Conservation (phyloP, 2,329 filamentous ascomycete genomes). For the Aspergillus japonicus region DNA sequence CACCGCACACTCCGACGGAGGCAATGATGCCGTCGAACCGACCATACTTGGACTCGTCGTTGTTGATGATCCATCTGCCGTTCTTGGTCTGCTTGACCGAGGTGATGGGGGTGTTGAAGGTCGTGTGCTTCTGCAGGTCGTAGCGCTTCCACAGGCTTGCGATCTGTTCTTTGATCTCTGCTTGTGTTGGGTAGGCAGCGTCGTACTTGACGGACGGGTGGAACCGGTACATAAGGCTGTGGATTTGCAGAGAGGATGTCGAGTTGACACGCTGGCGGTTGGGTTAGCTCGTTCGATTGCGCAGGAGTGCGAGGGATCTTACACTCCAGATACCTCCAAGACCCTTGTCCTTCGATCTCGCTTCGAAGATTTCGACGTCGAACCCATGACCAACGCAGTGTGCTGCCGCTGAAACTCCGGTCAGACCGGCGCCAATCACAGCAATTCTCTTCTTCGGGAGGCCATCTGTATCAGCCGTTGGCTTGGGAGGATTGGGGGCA, state of each 20-base stretch:
- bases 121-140: conserved; percentile 66
- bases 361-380: conserved; percentile 76
- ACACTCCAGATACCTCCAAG: conserved; percentile 81
- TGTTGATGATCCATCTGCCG: conserved; percentile 76
- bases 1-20: conserved; percentile 77
- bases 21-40: conserved; percentile 76
- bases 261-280: conserved; percentile 68
- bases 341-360: conserved; percentile 59
- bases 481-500: conserved; percentile 66
- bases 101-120: conserved; percentile 68
- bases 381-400: conserved; percentile 86
- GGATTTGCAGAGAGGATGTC: conserved; percentile 78
- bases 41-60: conserved; percentile 66
- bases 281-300: conserved; percentile 3
- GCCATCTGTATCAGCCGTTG: conserved; percentile 51
- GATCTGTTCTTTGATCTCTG: conserved; percentile 73
- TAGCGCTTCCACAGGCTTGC: conserved; percentile 72
- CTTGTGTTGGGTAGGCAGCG: conserved; percentile 71
- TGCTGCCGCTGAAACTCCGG: conserved; percentile 72
- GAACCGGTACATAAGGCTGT: conserved; percentile 85
- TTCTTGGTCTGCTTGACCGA: conserved; percentile 67
- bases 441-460: conserved; percentile 60
- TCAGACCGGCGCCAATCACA: conserved; percentile 70
- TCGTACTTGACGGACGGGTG: conserved; percentile 75
- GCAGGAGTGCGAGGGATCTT: conserved; percentile 29